Evolutionary conservation across 140 eudicot genomes (phyloP).

Genomic region (Ambrosia hybrid): DNA sequence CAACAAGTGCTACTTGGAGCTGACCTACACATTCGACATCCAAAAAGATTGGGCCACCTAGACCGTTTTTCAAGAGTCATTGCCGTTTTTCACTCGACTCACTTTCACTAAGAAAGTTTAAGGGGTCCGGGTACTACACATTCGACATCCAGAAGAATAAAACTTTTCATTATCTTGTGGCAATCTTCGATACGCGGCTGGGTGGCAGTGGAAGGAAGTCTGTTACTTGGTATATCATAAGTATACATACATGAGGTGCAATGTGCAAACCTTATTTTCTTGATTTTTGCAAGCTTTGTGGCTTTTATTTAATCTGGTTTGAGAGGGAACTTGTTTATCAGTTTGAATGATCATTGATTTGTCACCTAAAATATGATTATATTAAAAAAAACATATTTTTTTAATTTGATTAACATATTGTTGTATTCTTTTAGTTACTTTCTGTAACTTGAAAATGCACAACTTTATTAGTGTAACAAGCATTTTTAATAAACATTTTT

Average conservation of each 20-base stretch:
- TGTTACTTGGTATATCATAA: neutral
- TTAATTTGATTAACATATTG: too few species aligned
- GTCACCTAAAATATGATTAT: neutral
- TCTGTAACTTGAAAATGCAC: too few species aligned
- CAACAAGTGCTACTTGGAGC: constrained; percentile 78
- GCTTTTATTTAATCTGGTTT: constrained; percentile 23
- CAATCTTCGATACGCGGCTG: neutral
- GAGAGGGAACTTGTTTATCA: constrained; percentile 14
- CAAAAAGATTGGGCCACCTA: constrained; percentile 64
- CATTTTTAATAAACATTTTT: too few species aligned
- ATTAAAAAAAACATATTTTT: too few species aligned
- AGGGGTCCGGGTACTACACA: constrained; percentile 10
- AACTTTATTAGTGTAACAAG: too few species aligned
- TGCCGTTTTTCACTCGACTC: constrained; percentile 5
- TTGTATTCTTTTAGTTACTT: too few species aligned
- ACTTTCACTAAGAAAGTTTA: neutral
- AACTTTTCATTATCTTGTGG: constrained; percentile 14
- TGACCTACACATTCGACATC: constrained; percentile 75
- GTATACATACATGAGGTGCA: constrained; percentile 32
- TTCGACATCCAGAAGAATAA: constrained; percentile 1
- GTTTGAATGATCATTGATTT: constrained; percentile 18
- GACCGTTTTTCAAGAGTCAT: constrained; percentile 5
- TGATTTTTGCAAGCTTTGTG: constrained; percentile 3
- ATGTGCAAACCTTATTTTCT: constrained; percentile 27
- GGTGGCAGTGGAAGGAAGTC: too few species aligned